Evolutionary conservation across 441 rosid genomes (phyloP).

Genomic region (Breynia disticha): DNA sequence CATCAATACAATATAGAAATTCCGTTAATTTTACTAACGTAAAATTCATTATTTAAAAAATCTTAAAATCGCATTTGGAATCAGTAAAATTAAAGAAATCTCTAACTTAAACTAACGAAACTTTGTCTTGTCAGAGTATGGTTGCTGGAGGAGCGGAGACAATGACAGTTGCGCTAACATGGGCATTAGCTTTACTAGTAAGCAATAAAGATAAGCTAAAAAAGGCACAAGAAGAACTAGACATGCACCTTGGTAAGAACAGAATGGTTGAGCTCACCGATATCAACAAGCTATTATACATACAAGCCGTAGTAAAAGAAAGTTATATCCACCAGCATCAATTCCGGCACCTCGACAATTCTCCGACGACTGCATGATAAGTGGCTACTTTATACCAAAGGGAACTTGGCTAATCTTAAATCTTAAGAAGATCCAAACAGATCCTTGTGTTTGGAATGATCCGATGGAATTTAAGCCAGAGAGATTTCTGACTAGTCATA

Average conservation of each 20-base stretch:
- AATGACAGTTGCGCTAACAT: neutral
- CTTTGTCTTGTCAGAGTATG: neutral
- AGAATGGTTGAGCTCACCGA: neutral
- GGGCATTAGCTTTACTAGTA: neutral
- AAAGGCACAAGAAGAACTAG: neutral
- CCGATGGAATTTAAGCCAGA: neutral
- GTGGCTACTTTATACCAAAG: neutral
- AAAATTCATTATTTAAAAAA: too few relatives aligned
- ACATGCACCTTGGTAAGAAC: neutral
- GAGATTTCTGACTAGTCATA: neutral
- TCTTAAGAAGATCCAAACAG: constrained; percentile 1
- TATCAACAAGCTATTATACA: neutral
- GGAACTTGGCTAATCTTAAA: neutral
- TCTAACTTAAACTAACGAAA: too few relatives aligned
- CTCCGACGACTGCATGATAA: neutral
- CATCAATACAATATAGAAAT: too few relatives aligned
- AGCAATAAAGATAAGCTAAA: neutral
- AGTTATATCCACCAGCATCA: neutral
- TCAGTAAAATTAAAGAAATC: too few relatives aligned
- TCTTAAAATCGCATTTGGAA: too few relatives aligned
- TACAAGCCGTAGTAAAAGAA: neutral
- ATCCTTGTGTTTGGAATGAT: neutral
- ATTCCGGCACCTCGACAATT: neutral
- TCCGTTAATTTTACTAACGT: too few relatives aligned
- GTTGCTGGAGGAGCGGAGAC: neutral